Conservation (phyloP, 1,284 basidiomycete genomes). For the Peniophora sp. region DNA sequence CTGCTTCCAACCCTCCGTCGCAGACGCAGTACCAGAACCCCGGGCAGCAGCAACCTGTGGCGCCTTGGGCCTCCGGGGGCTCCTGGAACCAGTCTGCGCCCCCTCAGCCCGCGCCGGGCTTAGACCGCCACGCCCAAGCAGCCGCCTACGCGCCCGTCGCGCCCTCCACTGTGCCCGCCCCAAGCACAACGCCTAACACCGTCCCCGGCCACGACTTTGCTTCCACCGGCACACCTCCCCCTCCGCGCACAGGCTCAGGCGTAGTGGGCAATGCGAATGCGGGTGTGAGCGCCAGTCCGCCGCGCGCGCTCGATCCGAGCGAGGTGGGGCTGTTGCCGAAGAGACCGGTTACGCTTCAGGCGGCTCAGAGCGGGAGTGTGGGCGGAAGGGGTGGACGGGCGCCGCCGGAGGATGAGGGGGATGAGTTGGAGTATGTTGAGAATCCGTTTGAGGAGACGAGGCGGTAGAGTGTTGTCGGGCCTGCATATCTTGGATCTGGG, state of each 20-base stretch:
- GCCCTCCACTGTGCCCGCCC: not conserved
- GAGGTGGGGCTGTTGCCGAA: conserved; percentile 72
- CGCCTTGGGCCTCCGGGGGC: not conserved
- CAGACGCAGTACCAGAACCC: not conserved
- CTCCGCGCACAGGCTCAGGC: conserved; percentile 8
- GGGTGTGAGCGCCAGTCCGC: conserved; percentile 1
- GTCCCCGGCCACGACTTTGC: not conserved
- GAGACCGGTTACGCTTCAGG: conserved; percentile 61
- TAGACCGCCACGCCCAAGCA: conserved; percentile 13
- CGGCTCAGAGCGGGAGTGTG: conserved; percentile 20
- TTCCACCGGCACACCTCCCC: conserved; percentile 2
- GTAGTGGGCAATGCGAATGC: too few relatives aligned
- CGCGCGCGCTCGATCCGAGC: conserved; percentile 16
- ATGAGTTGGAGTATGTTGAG: conserved; percentile 56
- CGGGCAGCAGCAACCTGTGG: not conserved
- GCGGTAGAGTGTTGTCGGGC: not conserved
- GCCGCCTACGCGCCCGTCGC: conserved; percentile 12
- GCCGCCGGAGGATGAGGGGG: conserved; percentile 24
- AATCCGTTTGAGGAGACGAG: conserved; percentile 52
- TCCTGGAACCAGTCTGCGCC: conserved; percentile 4
- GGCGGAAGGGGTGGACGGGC: conserved; percentile 9
- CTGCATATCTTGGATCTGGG: too few relatives aligned
- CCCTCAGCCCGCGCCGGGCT: not conserved
- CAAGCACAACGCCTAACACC: not conserved
- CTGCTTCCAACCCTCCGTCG: not conserved